Evolutionary conservation across 2,329 filamentous ascomycete genomes (phyloP).

Genomic region (Talaromyces piceae): DNA sequence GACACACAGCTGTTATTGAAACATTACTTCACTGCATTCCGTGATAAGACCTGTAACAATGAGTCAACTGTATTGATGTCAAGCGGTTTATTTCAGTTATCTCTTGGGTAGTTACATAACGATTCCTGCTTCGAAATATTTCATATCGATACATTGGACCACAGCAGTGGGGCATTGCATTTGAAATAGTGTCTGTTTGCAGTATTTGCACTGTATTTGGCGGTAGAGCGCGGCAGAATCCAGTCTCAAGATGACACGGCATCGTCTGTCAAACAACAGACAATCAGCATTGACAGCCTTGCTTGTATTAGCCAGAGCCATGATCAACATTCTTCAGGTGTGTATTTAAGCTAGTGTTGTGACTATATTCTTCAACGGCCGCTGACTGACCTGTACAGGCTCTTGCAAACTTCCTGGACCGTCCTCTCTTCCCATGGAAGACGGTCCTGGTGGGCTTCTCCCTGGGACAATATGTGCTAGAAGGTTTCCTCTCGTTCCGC

Average conservation of each 20-base stretch:
- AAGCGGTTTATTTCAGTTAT: too few relatives aligned
- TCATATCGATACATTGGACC: too few relatives aligned
- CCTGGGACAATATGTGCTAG: conserved; percentile 80
- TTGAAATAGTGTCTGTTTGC: not conserved
- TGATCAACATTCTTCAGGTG: conserved; percentile 6
- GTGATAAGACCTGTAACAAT: too few relatives aligned
- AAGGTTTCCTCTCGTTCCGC: conserved; percentile 79
- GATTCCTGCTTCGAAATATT: too few relatives aligned
- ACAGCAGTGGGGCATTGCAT: not conserved
- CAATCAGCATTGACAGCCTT: not conserved
- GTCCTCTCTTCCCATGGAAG: conserved; percentile 95
- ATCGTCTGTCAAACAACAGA: not conserved
- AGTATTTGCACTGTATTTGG: not conserved
- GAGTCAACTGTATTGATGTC: too few relatives aligned
- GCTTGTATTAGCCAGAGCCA: not conserved
- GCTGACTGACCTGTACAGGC: conserved; percentile 32
- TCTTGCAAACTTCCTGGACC: conserved; percentile 80
- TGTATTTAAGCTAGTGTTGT: not conserved
- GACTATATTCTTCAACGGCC: not conserved
- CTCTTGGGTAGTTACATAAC: too few relatives aligned
- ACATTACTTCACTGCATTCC: too few relatives aligned
- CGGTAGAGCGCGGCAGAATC: not conserved
- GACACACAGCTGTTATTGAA: too few relatives aligned
- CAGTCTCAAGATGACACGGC: not conserved
- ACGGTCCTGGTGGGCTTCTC: conserved; percentile 91